A percentile compares a stretch with the other conserved stretches of the same genome.
These are phyloP conservation scores for Podospora fimiseda DNA, from an alignment of 495 filamentous ascomycete genomes.

Conservation along the genomic window DNA sequence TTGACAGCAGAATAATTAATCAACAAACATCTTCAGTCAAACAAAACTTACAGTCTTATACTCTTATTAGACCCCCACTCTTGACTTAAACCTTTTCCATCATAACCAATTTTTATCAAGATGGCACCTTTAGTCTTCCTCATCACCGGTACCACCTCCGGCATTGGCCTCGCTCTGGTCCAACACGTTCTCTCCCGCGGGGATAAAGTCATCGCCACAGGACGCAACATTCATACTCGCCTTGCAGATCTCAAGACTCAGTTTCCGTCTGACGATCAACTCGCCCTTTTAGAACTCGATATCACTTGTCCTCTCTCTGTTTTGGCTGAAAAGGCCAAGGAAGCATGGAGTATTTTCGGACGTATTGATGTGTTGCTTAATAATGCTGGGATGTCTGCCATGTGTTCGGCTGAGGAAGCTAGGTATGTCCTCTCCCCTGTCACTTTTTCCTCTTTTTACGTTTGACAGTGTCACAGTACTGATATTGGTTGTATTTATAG, in stretches of 20 bases:
- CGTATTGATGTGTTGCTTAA: constrained; percentile 31
- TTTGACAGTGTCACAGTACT: background rate
- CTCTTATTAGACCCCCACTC: no score
- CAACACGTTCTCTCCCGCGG: constrained; percentile 38
- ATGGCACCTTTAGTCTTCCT: constrained; percentile 23
- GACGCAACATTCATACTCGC: constrained; percentile 25
- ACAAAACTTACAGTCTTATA: no score
- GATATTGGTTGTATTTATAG: constrained; percentile 8
- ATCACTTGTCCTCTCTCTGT: constrained; percentile 24
- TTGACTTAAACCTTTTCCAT: no score
- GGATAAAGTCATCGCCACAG: constrained; percentile 42
- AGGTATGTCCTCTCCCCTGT: constrained; percentile 9
- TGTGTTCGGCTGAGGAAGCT: constrained; percentile 20
- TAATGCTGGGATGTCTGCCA: constrained; percentile 25
- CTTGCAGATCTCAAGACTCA: constrained; percentile 13
- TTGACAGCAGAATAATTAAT: no score
- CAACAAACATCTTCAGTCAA: no score
- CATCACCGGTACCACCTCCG: constrained; percentile 27
- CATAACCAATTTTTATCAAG: background rate
- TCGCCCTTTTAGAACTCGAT: constrained; percentile 37
- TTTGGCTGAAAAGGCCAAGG: constrained; percentile 14
- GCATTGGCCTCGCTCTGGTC: constrained; percentile 29
- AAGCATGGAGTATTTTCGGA: constrained; percentile 22
- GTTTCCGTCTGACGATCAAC: constrained; percentile 5
- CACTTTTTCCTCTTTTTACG: background rate